Percentiles rank a stretch among this genome's conserved stretches.
Conservation (phyloP, 164 flowering plant species). For the Nymphaea thermarum region DNA sequence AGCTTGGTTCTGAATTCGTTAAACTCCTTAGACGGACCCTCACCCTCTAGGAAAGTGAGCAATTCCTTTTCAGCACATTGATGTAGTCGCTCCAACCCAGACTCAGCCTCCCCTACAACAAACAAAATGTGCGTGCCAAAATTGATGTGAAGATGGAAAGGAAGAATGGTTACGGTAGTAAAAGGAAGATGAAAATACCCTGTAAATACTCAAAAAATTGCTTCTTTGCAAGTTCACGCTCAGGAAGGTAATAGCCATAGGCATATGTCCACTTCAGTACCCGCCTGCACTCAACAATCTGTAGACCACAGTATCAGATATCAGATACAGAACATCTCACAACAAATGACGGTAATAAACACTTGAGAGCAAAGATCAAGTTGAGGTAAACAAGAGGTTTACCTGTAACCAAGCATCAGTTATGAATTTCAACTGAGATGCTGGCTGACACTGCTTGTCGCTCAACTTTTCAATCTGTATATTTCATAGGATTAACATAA, state of each 20-base stretch:
- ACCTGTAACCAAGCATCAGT: slow-evolving; percentile 73
- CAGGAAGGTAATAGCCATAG: slow-evolving; percentile 77
- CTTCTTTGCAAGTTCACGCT: slow-evolving; percentile 59
- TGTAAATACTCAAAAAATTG: slow-evolving; percentile 83
- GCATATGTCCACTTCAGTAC: slow-evolving; percentile 92
- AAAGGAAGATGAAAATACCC: slow-evolving; percentile 18
- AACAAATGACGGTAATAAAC: neutral
- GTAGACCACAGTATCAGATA: slow-evolving; percentile 5
- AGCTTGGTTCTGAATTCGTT: slow-evolving; percentile 60
- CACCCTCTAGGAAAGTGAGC: slow-evolving; percentile 27
- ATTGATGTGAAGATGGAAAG: neutral
- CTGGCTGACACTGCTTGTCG: slow-evolving; percentile 42
- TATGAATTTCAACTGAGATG: slow-evolving; percentile 52
- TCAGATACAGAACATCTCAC: too few relatives aligned
- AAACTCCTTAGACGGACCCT: slow-evolving; percentile 40
- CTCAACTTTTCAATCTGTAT: slow-evolving; percentile 44
- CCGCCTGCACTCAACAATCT: slow-evolving; percentile 90
- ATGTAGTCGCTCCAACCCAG: slow-evolving; percentile 69
- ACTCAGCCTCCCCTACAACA: slow-evolving; percentile 61
- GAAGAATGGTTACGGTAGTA: neutral
- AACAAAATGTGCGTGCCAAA: neutral
- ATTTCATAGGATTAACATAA: too few relatives aligned
- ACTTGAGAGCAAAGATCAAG: neutral
- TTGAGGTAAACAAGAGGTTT: neutral
- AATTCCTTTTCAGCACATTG: slow-evolving; percentile 74